Base-by-base conservation (phyloP, 768 basidiomycete species). In the Boletus rufocinnamomeus region DNA sequence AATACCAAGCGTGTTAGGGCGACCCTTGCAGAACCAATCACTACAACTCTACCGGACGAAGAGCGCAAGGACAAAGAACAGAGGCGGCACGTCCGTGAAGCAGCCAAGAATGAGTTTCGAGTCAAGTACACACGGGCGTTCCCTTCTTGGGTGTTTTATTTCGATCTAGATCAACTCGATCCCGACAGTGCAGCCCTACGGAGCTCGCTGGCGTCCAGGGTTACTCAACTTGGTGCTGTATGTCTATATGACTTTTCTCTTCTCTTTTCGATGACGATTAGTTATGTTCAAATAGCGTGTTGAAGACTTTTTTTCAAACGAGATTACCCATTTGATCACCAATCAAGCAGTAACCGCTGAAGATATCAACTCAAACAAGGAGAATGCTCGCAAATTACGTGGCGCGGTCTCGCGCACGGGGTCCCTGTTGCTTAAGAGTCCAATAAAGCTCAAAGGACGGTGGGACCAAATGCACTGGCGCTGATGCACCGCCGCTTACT, bases 271-370 rank as follows among this genome's bases (percentile, higher is more conserved):
- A 52, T 32, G 49, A 43, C 35, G 35, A 59, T 58, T 50, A 27
- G 53, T 52, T 51, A 45, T n/a, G 17, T 43, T 50, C 45, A 51
- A 21, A 58, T 67, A 98, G 97, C 80, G 79, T 56, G 83, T 93
- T 56, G 93, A 96, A 50, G 83, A 86, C 60, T 97, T 97, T 80
- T 95, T 98, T 73, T 92, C 90, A 32, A 85, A 81, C 49, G 81
- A 85, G 49, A 84, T 96, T 27, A 95, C 94, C 0, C 96, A 98
- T 75, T 80, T 98, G 61, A 87, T 96, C 69, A 91, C 89, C 53
- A 82, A 89, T 66, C 78, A 79, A 54, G 69, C 76, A 35, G 61
- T 74, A 52, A 74, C 78, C 8, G 54, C 62, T 28, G 74, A 77
- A 21, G 74, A 73, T 58, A 68, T 54, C 60, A 57, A 59, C 57